Evolutionary conservation across 2,329 filamentous ascomycete genomes (phyloP).

Genomic region (Metarhizium sp.): DNA sequence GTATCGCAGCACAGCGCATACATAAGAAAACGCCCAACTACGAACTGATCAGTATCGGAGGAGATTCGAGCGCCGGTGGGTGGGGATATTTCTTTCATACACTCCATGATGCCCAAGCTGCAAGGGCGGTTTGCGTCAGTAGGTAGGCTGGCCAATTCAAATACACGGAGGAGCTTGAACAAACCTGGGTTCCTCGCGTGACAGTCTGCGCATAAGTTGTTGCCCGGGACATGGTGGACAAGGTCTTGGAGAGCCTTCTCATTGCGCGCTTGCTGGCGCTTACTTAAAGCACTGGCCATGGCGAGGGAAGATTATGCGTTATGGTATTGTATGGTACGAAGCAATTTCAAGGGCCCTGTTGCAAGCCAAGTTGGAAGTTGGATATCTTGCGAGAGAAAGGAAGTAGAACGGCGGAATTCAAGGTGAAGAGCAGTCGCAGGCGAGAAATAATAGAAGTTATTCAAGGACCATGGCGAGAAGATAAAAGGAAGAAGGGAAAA

Average conservation of each 20-base stretch:
- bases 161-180: constrained; percentile 17
- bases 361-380: neutral
- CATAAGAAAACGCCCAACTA: constrained; percentile 93
- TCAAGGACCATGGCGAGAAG: neutral
- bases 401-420: neutral
- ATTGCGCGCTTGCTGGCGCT: constrained; percentile 96
- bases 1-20: constrained; percentile 91
- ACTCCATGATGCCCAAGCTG: constrained; percentile 95
- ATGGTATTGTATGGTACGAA: neutral
- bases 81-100: constrained; percentile 41
- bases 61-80: constrained; percentile 4
- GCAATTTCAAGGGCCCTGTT: neutral
- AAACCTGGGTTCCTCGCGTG: constrained; percentile 82
- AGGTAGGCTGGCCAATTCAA: constrained; percentile 17
- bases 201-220: constrained; percentile 92
- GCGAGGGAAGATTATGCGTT: neutral
- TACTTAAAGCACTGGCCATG: constrained; percentile 60
- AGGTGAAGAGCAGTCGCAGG: neutral
- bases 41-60: constrained; percentile 4
- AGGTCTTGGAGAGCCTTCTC: constrained; percentile 87
- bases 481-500: neutral
- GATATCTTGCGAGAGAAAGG: neutral
- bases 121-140: constrained; percentile 1
- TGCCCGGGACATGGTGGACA: constrained; percentile 72
- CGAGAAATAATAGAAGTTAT: neutral